Percentiles rank a stretch among this genome's conserved stretches.
phyloP scores from a whole-genome alignment of 495 filamentous ascomycete species.

The Bathelium albidoporum region DNA sequence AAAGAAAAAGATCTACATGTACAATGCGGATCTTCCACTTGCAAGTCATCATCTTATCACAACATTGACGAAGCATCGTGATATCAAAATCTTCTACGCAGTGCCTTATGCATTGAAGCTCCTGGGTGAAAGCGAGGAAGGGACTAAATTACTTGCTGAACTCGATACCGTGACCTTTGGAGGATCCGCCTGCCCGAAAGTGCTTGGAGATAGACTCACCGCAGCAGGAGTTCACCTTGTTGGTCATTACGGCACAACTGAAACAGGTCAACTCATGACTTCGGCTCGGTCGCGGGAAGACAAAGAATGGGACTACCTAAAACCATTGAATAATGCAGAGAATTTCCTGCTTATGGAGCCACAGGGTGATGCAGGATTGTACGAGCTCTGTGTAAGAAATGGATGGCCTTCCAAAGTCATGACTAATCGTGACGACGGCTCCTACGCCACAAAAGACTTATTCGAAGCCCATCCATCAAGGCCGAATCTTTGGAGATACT shows the following conservation, averaged over 20 bases:
- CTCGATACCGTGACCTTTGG: constrained; percentile 13
- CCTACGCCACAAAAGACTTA: constrained; percentile 50
- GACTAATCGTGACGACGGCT: constrained; percentile 45
- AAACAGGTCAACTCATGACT: constrained; percentile 49
- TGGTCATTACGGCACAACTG: constrained; percentile 43
- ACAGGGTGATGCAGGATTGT: constrained; percentile 16
- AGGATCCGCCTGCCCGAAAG: constrained; percentile 19
- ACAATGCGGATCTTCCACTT: constrained; percentile 9
- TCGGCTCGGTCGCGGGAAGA: constrained; percentile 38
- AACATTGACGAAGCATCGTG: constrained; percentile 7
- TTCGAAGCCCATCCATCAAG: constrained; percentile 52
- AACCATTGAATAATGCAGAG: constrained; percentile 20
- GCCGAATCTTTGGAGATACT: constrained; percentile 53
- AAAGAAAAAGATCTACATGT: constrained; percentile 22
- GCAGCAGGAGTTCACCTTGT: constrained; percentile 45
- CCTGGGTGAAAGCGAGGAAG: constrained; percentile 15
- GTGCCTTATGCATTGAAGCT: constrained; percentile 21
- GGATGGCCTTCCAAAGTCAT: constrained; percentile 42
- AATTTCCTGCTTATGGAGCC: constrained; percentile 24
- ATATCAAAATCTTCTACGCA: constrained; percentile 11
- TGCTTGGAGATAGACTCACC: constrained; percentile 42
- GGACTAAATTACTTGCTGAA: constrained; percentile 10
- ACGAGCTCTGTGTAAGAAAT: constrained; percentile 40
- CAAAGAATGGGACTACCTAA: constrained; percentile 37
- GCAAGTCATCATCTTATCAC: constrained; percentile 5